These are phyloP conservation scores for Alternaria consortialis DNA, from an alignment of 2,329 filamentous ascomycete species.

Conservation along the genomic window DNA sequence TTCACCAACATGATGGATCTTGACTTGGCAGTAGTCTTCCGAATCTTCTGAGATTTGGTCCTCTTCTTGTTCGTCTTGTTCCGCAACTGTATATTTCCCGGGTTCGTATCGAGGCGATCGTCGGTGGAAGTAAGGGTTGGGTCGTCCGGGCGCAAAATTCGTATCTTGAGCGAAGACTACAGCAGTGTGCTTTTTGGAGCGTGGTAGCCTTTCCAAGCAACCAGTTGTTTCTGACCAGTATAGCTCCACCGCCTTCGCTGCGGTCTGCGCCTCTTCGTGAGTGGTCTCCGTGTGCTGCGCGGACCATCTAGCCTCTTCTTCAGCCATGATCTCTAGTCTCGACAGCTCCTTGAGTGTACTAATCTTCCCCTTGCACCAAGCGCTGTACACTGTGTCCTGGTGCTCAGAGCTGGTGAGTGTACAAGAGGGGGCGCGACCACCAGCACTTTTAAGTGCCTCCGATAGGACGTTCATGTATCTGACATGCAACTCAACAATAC, in stretches of 20 bases:
- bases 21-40: conserved; percentile 27
- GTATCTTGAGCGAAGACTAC: conserved; percentile 35
- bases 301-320: conserved; percentile 31
- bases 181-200: conserved; percentile 15
- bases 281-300: conserved; percentile 18
- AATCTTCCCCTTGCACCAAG: conserved; percentile 38
- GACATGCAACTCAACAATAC: conserved; percentile 36
- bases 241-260: conserved; percentile 33
- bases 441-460: conserved; percentile 31
- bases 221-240: conserved; percentile 36
- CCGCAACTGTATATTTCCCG: conserved; percentile 31
- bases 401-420: conserved; percentile 31
- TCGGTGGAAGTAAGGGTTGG: conserved; percentile 36
- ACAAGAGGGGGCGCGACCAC: conserved; percentile 31
- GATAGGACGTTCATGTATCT: conserved; percentile 36
- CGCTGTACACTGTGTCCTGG: conserved; percentile 34
- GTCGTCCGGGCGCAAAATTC: conserved; percentile 31
- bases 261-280: conserved; percentile 30
- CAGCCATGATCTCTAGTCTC: conserved; percentile 31
- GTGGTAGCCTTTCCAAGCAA: conserved; percentile 1
- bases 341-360: conserved; percentile 29
- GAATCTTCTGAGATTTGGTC: conserved; percentile 29
- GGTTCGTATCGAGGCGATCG: conserved; percentile 42
- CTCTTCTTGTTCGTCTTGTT: conserved; percentile 17
- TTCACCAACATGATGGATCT: conserved; percentile 5